Base-by-base conservation (phyloP, 2,329 filamentous ascomycete genomes). In the Trichoderma semiorbis region DNA sequence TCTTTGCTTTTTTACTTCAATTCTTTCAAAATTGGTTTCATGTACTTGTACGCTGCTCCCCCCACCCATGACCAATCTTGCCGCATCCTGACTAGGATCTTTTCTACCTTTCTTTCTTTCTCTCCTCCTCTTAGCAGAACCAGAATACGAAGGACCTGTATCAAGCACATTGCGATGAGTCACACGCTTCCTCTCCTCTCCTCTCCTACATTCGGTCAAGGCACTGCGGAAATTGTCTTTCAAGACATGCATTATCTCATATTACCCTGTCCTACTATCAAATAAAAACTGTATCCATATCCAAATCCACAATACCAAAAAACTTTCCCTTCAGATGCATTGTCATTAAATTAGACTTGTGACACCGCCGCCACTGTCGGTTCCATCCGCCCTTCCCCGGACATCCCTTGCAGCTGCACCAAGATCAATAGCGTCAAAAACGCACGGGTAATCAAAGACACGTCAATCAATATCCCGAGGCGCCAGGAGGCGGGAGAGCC, bases 401-500 rank as follows among this genome's bases (percentile, higher is more conserved):
- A 34, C 14, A 28, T 24, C 47, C 68, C 68, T 57, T 71, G 28
- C 69, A 60, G 58, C 36, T 55, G 32, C 18, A 70, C 21, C 34
- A 43, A 18, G 21, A 10, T 34, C 57, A 69, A 69, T 53, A 69
- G 55, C 50, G 36, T 34, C 26, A 43, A 43, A 43, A 43, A 34
- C 36, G 66, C 66, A 50, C 66, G 30, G 30, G 36, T 28, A 14
- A 43, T 43, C 39, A 43, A 16, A 69, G 57, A 61, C 66, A 69
- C 34, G 34, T 69, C 60, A 72, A 53, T 69, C 60, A 72, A 53
- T 72, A 57, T 60, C 63, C 70, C 30, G 53, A 43, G 14, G 67
- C 61, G 7, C 63, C 74, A 68, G 83, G 82, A 6, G 82, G 80
- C 8, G 84, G 84, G 64, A 92, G 82, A 64, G 87, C 83, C 47